Percentiles rank a stretch among this genome's conserved stretches.
These are phyloP conservation scores for Trichoderma virens DNA, from an alignment of 495 filamentous ascomycete genomes.

Conservation along the genomic window DNA sequence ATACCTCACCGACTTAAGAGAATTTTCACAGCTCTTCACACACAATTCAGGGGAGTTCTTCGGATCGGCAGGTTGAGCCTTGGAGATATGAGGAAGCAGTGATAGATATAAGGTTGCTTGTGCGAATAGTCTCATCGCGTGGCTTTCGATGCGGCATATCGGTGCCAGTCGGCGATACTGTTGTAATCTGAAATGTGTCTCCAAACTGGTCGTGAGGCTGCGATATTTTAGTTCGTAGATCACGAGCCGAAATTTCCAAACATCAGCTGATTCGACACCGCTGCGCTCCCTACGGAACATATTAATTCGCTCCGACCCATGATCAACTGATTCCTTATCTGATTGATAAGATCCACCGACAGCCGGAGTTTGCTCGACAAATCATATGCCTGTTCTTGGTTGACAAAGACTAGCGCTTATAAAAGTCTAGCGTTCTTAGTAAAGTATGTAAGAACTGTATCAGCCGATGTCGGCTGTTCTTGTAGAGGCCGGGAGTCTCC, in stretches of 20 bases:
- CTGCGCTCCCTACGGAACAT: background rate
- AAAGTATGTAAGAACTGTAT: no score
- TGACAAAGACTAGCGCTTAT: no score
- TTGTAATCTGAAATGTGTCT: no score
- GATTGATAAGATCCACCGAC: conserved; percentile 9
- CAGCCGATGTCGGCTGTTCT: no score
- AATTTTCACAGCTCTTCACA: background rate
- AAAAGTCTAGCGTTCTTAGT: no score
- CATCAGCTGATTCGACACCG: background rate
- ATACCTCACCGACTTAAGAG: background rate
- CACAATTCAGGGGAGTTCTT: background rate
- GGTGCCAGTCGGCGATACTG: background rate
- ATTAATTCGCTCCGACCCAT: background rate
- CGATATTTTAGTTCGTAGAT: background rate
- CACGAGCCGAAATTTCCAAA: background rate
- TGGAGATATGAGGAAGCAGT: background rate
- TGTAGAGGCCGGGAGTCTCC: no score
- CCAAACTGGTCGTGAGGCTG: background rate
- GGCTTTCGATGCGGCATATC: background rate
- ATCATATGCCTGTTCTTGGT: background rate
- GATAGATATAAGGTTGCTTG: background rate
- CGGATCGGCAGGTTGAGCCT: background rate
- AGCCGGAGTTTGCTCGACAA: background rate
- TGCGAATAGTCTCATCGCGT: background rate
- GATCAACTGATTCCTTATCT: conserved; percentile 1